These are phyloP conservation scores for Nakazawaea pomicola DNA, from an alignment of 805 yeast genomes.

Conservation along the genomic window DNA sequence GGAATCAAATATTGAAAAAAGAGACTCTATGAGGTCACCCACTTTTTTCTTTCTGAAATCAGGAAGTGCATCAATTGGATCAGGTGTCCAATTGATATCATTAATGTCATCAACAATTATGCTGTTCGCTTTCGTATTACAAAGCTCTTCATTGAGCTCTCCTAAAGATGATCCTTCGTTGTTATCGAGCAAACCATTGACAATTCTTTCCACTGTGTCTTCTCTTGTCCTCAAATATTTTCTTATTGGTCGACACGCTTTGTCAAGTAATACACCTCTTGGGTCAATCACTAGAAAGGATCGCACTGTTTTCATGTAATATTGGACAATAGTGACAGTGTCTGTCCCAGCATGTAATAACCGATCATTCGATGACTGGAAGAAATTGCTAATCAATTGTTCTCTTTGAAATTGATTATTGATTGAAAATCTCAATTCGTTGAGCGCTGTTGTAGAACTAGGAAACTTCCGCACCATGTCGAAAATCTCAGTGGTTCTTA, in stretches of 20 bases:
- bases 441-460: slow-evolving; percentile 42
- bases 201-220: slow-evolving; percentile 68
- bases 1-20: slow-evolving; percentile 68
- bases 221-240: slow-evolving; percentile 63
- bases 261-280: slow-evolving; percentile 75
- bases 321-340: slow-evolving; percentile 65
- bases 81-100: slow-evolving; percentile 70
- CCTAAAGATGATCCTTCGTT: slow-evolving; percentile 36
- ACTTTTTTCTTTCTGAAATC: slow-evolving; percentile 63
- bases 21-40: slow-evolving; percentile 65
- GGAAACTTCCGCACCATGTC: slow-evolving; percentile 55
- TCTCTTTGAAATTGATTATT: slow-evolving; percentile 44
- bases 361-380: slow-evolving; percentile 33
- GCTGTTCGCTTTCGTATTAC: slow-evolving; percentile 24
- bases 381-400: slow-evolving; percentile 46
- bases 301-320: slow-evolving; percentile 66
- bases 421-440: slow-evolving; percentile 54
- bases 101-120: slow-evolving; percentile 33
- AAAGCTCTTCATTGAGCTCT: slow-evolving; percentile 53
- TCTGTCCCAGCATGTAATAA: slow-evolving; percentile 78
- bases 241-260: slow-evolving; percentile 72
- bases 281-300: slow-evolving; percentile 80
- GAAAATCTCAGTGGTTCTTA: slow-evolving; percentile 55
- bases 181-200: slow-evolving; percentile 60
- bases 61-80: slow-evolving; percentile 86